Evolutionary conservation across 2,329 filamentous ascomycete species (phyloP), one percentile per base, ranked within the genome.

Genomic region (Stagonosporopsis rhizophila): DNA sequence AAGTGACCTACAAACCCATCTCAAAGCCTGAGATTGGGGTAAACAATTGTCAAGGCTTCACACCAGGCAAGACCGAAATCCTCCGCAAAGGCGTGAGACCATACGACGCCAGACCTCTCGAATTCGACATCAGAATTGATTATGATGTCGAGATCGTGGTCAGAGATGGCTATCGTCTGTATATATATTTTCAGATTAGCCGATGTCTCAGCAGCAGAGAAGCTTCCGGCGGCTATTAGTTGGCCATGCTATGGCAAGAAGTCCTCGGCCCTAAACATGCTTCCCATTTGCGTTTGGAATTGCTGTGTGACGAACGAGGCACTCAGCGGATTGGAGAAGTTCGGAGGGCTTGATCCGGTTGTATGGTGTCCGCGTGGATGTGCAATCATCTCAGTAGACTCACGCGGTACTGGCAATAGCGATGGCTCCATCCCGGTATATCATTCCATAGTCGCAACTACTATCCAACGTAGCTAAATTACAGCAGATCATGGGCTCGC

Each of bases 181-280:
- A 80, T 58, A 71, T 70, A 82, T 44, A 72, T 82, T 30, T 82
- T 80, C 59, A 71, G 80, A 6, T 79, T 79, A 0, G 67, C 76
- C 1, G 64, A 67, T 25, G 49, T 40, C 6, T 51, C 60, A n/a
- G 65, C 66, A 12, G 52, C 59, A n/a, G 65, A 65, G n/a, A 45
- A 77, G 39, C 63, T 81, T 0, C 80, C 81, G 1, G 80, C 78
- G 1, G 66, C 82, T 22, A 59, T 83, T 1, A 72, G 70, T 44
- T 82, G 78, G 78, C 76, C 72, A 6, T 75, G 74, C 14, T 82
- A 78, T 55, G 80, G 80, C 19, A 82, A 82, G 59, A 66, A 78
- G 53, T 79, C 75, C 54, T 75, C 70, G 15, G 74, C 73, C 3
- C 60, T 79, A 14, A 63, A 71, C 17, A 78, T 78, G 67, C 66